phyloP scores from a whole-genome alignment of 257 asterid species.

The Striga asiatica region DNA sequence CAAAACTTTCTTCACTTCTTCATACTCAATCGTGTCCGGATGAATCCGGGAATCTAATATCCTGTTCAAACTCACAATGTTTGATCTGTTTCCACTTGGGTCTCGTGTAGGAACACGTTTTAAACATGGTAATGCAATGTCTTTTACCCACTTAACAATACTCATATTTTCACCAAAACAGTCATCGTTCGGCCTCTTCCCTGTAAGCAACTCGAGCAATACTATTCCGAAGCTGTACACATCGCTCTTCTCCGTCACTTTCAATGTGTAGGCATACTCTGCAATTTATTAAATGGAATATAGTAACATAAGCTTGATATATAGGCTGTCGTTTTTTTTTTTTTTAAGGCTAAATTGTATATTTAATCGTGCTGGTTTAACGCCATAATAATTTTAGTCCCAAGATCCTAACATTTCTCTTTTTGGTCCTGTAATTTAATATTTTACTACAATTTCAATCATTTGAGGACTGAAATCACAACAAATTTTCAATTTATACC shows the following conservation, averaged over 20 bases:
- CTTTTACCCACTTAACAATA: slow-evolving; percentile 54
- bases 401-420: no score
- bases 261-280: slow-evolving; percentile 60
- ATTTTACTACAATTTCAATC: no score
- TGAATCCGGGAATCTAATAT: slow-evolving; percentile 44
- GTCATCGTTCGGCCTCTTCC: slow-evolving; percentile 45
- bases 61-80: slow-evolving; percentile 19
- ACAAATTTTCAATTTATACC: no score
- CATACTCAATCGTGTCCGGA: slow-evolving; percentile 16
- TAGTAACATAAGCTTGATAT: no score
- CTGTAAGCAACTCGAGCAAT: slow-evolving; percentile 50
- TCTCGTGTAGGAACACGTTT: slow-evolving; percentile 20
- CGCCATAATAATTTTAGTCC: no score
- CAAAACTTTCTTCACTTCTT: slow-evolving; percentile 38
- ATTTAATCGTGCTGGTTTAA: no score
- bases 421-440: no score
- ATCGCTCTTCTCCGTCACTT: slow-evolving; percentile 67
- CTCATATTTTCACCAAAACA: slow-evolving; percentile 45
- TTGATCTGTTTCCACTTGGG: background rate
- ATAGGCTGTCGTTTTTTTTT: no score
- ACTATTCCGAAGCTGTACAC: slow-evolving; percentile 72
- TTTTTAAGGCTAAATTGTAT: no score
- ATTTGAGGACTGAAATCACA: no score
- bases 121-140: slow-evolving; percentile 23
- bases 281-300: slow-evolving; percentile 9